Evolutionary conservation across 305 asterid species (phyloP), one percentile per base, ranked within the genome.

Genomic region (Andrographis paniculata): DNA sequence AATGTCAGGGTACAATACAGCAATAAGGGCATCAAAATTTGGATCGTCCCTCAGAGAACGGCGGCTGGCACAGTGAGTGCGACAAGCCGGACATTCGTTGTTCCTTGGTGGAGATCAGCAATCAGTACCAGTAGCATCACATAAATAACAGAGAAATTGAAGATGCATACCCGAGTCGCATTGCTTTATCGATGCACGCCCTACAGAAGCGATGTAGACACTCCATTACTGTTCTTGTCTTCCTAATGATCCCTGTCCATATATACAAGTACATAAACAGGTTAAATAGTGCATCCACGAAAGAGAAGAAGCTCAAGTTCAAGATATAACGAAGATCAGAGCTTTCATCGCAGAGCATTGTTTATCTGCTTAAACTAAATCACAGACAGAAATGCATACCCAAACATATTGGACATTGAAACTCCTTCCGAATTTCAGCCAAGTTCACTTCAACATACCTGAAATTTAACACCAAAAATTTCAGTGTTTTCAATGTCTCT

Each of bases 221-320:
- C 68, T 84, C 99, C 99, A 91, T 91, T 68, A 91, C 99, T 42
- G 99, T 91, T 76, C 96, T 75, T 51, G 99, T 91, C 81, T 91
- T 91, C 76, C 95, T 80, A 45, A 91, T 91, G 50, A 91, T 82
- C 62, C 99, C 99, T 91, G 71, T 51, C 42, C 55, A 36, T 30
- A 28, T 51, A 10, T 41, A 13, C 45, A 24, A 19, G 27, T 33
- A 8, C 35, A 14, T 44, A 55, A 33, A 39, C 35, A 28, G 50
- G n/a, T n/a, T n/a, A n/a, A n/a, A n/a, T n/a, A n/a, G n/a, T n/a
- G n/a, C n/a, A n/a, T n/a, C n/a, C n/a, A n/a, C n/a, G n/a, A n/a
- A n/a, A n/a, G n/a, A n/a, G n/a, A n/a, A n/a, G n/a, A n/a, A n/a
- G n/a, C n/a, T n/a, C n/a, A n/a, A n/a, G n/a, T n/a, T 24, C 30